phyloP scores from a whole-genome alignment of 2,329 filamentous ascomycete genomes.

The Beauveria medogensis region DNA sequence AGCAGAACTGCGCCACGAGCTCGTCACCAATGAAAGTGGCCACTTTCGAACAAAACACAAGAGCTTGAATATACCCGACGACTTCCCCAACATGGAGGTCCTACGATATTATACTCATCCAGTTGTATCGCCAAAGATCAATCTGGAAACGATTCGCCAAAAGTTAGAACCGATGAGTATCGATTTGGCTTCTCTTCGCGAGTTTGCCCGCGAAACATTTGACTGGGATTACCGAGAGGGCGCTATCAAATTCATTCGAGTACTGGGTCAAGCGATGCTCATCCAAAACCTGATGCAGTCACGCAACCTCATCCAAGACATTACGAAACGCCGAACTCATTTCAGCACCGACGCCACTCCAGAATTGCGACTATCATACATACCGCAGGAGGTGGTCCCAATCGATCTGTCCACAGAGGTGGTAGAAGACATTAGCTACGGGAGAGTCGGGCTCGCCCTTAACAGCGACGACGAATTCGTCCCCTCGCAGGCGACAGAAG shows the following conservation, averaged over 20 bases:
- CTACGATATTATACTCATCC: slow-evolving; percentile 84
- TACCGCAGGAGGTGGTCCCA: slow-evolving; percentile 67
- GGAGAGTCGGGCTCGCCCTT: slow-evolving; percentile 48
- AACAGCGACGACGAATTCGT: slow-evolving; percentile 59
- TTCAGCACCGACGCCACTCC: slow-evolving; percentile 64
- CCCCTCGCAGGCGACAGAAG: slow-evolving; percentile 24
- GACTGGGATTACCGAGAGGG: slow-evolving; percentile 76
- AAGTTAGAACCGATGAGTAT: slow-evolving; percentile 17
- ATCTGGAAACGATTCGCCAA: slow-evolving; percentile 18
- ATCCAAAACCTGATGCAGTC: slow-evolving; percentile 42
- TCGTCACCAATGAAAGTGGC: slow-evolving; percentile 75
- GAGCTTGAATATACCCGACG: slow-evolving; percentile 64
- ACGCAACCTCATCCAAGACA: slow-evolving; percentile 30
- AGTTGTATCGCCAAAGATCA: slow-evolving; percentile 62
- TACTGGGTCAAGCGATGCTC: slow-evolving; percentile 69
- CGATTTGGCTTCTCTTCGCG: slow-evolving; percentile 48
- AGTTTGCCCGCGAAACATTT: slow-evolving; percentile 71
- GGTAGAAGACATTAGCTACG: slow-evolving; percentile 47
- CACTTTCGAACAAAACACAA: slow-evolving; percentile 72
- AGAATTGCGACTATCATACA: slow-evolving; percentile 72
- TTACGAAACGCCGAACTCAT: slow-evolving; percentile 62
- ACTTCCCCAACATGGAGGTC: slow-evolving; percentile 73
- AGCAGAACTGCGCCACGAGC: slow-evolving; percentile 61
- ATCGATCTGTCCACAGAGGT: slow-evolving; percentile 68
- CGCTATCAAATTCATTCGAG: slow-evolving; percentile 75